Conservation (phyloP, 129 eudicot species). For the Chrysanthemum seticuspe region DNA sequence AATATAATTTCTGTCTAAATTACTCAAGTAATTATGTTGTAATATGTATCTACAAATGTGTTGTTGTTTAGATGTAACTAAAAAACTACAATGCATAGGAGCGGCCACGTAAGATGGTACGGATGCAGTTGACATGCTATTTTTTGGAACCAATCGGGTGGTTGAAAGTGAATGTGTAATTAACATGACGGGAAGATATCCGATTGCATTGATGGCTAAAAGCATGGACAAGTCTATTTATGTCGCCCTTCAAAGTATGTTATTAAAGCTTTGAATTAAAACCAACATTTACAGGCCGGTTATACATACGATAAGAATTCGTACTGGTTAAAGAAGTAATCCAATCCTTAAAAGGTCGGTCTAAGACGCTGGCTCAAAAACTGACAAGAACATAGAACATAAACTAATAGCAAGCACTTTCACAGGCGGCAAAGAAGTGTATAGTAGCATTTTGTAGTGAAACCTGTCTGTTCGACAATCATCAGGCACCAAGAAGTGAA, state of each 20-base stretch:
- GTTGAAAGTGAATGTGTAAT: conserved; percentile 97
- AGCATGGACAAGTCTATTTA: conserved; percentile 93
- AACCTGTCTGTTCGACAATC: too few species aligned
- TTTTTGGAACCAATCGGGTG: conserved; percentile 97
- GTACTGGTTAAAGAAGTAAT: too few species aligned
- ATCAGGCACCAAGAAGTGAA: too few species aligned
- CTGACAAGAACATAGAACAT: conserved; percentile 71
- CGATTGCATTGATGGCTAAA: conserved; percentile 84
- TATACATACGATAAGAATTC: too few species aligned
- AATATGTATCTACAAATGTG: not conserved
- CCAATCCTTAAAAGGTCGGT: conserved; percentile 43
- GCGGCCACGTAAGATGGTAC: conserved; percentile 94
- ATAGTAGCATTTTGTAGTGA: too few species aligned
- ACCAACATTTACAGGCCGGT: too few species aligned
- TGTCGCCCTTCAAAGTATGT: conserved; percentile 87
- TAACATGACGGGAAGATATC: conserved; percentile 99
- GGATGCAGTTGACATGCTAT: conserved; percentile 97
- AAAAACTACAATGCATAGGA: conserved; percentile 65
- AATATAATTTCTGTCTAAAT: not conserved
- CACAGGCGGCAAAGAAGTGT: conserved; percentile 24
- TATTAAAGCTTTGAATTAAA: not conserved
- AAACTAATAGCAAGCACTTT: conserved; percentile 89
- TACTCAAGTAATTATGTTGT: not conserved
- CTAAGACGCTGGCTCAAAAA: conserved; percentile 81
- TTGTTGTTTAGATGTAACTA: not conserved